phyloP scores from a whole-genome alignment of 129 eudicot genomes.

The Lonicera japonica region DNA sequence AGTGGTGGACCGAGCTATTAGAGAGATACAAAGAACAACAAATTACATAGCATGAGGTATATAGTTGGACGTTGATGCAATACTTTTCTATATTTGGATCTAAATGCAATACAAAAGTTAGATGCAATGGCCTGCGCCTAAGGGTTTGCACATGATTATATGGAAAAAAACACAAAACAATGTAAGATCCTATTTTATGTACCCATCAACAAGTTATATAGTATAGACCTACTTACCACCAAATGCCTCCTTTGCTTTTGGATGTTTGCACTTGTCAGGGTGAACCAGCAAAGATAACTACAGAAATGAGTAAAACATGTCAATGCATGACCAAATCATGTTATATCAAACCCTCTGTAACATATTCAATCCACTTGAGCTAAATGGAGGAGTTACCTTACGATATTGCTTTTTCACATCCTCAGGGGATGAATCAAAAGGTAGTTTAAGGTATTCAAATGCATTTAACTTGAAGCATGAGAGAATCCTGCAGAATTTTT shows the following conservation, averaged over 20 bases:
- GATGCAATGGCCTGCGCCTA: too few relatives aligned
- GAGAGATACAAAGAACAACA: too few relatives aligned
- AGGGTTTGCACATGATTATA: too few relatives aligned
- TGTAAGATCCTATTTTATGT: neutral
- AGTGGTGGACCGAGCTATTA: too few relatives aligned
- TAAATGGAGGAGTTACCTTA: constrained; percentile 45
- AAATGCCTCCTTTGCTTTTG: constrained; percentile 96
- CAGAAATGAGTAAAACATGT: constrained; percentile 5
- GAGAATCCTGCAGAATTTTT: constrained; percentile 56
- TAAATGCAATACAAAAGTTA: too few relatives aligned
- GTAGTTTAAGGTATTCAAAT: constrained; percentile 77
- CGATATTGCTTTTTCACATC: constrained; percentile 95
- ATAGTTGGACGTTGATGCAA: too few relatives aligned
- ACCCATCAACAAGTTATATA: neutral
- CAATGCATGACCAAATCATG: neutral
- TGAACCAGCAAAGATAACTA: constrained; percentile 95
- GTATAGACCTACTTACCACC: constrained; percentile 46
- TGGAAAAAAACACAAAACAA: neutral
- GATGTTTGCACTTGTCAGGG: constrained; percentile 99
- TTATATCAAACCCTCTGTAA: constrained; percentile 3
- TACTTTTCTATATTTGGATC: too few relatives aligned
- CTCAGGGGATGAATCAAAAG: constrained; percentile 72
- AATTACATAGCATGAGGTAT: too few relatives aligned
- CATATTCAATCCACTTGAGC: neutral
- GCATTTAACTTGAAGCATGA: constrained; percentile 95